A percentile compares a stretch with the other conserved stretches of the same genome.
These are phyloP conservation scores for Asclepias syriaca DNA, from an alignment of 257 asterid genomes.

Conservation along the genomic window DNA sequence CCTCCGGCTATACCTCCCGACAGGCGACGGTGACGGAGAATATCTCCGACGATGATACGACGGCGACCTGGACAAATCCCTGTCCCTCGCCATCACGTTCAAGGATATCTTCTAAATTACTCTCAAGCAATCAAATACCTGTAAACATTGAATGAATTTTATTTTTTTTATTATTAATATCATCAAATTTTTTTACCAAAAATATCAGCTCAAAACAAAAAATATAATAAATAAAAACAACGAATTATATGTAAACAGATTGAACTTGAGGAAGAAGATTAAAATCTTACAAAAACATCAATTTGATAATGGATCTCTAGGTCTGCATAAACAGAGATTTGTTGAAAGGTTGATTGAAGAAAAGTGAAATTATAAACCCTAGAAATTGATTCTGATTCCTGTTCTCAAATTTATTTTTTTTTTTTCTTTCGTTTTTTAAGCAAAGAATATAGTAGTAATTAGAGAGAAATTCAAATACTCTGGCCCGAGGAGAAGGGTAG, in stretches of 20 bases:
- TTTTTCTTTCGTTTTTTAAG: no score
- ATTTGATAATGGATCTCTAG: conserved; percentile 13
- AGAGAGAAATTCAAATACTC: no score
- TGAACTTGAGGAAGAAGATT: neutral
- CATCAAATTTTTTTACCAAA: no score
- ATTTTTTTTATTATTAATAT: no score
- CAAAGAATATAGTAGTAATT: no score
- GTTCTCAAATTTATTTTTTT: neutral
- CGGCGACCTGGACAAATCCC: conserved; percentile 87
- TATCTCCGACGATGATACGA: conserved; percentile 60
- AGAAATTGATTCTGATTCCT: neutral
- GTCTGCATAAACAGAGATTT: neutral
- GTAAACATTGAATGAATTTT: conserved; percentile 4
- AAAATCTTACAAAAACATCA: conserved; percentile 10
- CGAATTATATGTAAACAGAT: neutral
- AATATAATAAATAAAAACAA: neutral
- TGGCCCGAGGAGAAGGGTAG: neutral
- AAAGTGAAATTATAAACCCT: conserved; percentile 21
- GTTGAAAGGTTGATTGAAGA: neutral
- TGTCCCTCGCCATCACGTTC: conserved; percentile 64
- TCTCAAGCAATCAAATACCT: conserved; percentile 23
- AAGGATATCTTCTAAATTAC: conserved; percentile 13
- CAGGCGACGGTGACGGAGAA: conserved; percentile 92
- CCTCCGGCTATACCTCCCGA: conserved; percentile 64
- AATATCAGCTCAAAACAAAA: neutral